Conservation (phyloP, 306 rosid species). For the Canavalia gladiata region DNA sequence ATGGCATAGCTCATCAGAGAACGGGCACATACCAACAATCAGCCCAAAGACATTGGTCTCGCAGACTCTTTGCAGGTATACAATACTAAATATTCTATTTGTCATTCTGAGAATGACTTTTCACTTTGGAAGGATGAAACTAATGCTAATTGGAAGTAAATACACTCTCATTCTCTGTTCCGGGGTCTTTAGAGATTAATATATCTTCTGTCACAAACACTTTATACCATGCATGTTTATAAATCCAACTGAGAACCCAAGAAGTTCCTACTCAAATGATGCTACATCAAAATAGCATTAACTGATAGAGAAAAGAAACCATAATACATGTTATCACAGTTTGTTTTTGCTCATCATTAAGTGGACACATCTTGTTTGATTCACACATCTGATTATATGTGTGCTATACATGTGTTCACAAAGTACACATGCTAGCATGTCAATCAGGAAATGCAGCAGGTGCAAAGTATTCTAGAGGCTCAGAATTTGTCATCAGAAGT, state of each 20-base stretch:
- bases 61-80: slow-evolving; percentile 65
- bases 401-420: slow-evolving; percentile 1
- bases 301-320: background rate
- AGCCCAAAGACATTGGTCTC: slow-evolving; percentile 63
- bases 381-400: slow-evolving; percentile 27
- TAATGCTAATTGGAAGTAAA: background rate
- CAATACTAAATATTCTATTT: background rate
- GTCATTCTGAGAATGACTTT: background rate
- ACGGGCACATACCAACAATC: slow-evolving; percentile 46
- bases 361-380: slow-evolving; percentile 15
- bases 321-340: background rate
- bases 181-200: background rate
- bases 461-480: slow-evolving; percentile 48
- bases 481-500: slow-evolving; percentile 64
- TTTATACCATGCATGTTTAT: background rate
- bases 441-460: slow-evolving; percentile 46
- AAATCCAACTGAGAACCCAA: background rate
- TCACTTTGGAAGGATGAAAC: background rate
- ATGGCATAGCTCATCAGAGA: slow-evolving; percentile 73
- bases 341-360: background rate
- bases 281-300: background rate
- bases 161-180: background rate
- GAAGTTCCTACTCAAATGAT: background rate
- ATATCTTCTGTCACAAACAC: background rate
- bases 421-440: slow-evolving; percentile 36